phyloP scores from a whole-genome alignment of 2,329 filamentous ascomycete genomes.

The Pseudogymnoascus sp. region DNA sequence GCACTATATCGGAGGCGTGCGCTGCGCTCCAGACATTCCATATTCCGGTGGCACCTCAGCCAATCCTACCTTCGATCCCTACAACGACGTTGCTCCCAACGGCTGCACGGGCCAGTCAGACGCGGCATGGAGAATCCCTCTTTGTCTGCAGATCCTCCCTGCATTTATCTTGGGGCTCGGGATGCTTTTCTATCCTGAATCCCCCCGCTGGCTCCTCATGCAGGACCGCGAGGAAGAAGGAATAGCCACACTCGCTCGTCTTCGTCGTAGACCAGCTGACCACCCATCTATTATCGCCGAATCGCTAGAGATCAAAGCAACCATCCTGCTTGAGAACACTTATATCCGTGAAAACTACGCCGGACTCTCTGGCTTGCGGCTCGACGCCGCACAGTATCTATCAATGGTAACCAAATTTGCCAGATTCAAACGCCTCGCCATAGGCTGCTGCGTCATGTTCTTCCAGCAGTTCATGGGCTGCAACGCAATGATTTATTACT shows the following conservation, averaged over 20 bases:
- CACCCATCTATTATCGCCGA: slow-evolving; percentile 47
- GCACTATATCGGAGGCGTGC: slow-evolving; percentile 23
- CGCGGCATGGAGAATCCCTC: slow-evolving; percentile 50
- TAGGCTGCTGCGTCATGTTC: slow-evolving; percentile 25
- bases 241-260: slow-evolving; percentile 40
- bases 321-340: slow-evolving; percentile 50
- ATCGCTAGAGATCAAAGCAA: slow-evolving; percentile 52
- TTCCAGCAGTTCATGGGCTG: slow-evolving; percentile 29
- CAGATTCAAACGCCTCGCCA: slow-evolving; percentile 19
- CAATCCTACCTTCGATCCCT: slow-evolving; percentile 17
- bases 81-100: slow-evolving; percentile 18
- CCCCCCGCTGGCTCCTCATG: slow-evolving; percentile 50
- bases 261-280: slow-evolving; percentile 41
- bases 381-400: slow-evolving; percentile 17
- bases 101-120: slow-evolving; percentile 28
- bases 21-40: slow-evolving; percentile 20
- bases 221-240: slow-evolving; percentile 49
- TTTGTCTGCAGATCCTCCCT: slow-evolving; percentile 48
- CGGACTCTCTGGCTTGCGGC: slow-evolving; percentile 13
- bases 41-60: slow-evolving; percentile 18
- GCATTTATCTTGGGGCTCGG: slow-evolving; percentile 47
- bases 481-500: slow-evolving; percentile 32
- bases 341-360: slow-evolving; percentile 44
- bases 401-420: slow-evolving; percentile 17
- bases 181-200: slow-evolving; percentile 54